Conservation (phyloP, 805 yeast species). For the Yamadazyma takamatsuzukensis region DNA sequence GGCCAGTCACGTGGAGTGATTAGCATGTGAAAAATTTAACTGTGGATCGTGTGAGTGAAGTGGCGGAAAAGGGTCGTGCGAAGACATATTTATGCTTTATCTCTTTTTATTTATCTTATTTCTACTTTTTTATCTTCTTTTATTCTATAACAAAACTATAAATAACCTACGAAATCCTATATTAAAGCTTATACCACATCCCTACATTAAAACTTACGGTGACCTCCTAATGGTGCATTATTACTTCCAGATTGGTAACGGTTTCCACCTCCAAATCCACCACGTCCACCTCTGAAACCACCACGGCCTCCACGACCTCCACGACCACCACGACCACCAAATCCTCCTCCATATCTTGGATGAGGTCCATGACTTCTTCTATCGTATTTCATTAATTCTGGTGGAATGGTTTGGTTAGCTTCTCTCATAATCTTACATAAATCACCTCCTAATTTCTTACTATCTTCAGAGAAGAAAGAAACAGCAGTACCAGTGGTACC, state of each 20-base stretch:
- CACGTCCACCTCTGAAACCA: slow-evolving; percentile 47
- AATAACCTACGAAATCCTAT: too few species aligned
- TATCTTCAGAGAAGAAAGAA: slow-evolving; percentile 86
- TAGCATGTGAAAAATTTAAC: too few species aligned
- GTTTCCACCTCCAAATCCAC: slow-evolving; percentile 47
- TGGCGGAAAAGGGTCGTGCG: too few species aligned
- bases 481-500: slow-evolving; percentile 95
- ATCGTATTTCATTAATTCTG: slow-evolving; percentile 66
- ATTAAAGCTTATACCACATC: too few species aligned
- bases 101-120: too few species aligned
- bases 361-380: slow-evolving; percentile 64
- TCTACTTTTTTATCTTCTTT: too few species aligned
- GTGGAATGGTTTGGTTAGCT: slow-evolving; percentile 90
- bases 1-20: too few species aligned
- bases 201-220: slow-evolving; percentile 36
- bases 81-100: too few species aligned
- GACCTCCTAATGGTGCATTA: slow-evolving; percentile 42
- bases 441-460: slow-evolving; percentile 85
- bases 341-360: slow-evolving; percentile 47
- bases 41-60: too few species aligned
- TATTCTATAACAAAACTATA: too few species aligned
- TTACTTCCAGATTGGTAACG: slow-evolving; percentile 47
- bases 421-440: slow-evolving; percentile 87
- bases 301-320: slow-evolving; percentile 51
- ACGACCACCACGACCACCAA: slow-evolving; percentile 56